phyloP scores from a whole-genome alignment of 139 green algal species.

The Spirogloea muscicola region DNA sequence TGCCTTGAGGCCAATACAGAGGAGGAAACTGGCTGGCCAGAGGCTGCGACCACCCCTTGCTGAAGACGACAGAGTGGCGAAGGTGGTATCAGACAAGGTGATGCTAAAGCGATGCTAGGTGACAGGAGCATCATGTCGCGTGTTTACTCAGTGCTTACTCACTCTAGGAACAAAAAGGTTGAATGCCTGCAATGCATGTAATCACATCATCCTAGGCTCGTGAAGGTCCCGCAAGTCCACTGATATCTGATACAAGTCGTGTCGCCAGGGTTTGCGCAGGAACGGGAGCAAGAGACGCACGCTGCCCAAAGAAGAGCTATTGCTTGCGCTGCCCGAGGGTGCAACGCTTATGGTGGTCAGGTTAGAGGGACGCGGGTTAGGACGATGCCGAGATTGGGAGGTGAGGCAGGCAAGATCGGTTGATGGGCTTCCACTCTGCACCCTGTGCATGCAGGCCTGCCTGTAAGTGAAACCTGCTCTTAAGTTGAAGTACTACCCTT shows the following conservation, averaged over 20 bases:
- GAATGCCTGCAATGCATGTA: background rate
- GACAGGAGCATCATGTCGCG: background rate
- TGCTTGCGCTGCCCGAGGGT: background rate
- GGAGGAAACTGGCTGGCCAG: slow-evolving; percentile 19
- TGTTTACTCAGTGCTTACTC: slow-evolving; percentile 7
- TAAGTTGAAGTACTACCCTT: no score
- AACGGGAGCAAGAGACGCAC: background rate
- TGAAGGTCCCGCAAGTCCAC: background rate
- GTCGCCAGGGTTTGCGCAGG: background rate
- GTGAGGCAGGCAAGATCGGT: background rate
- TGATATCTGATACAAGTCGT: background rate
- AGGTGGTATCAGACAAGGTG: background rate
- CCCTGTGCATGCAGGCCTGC: slow-evolving; percentile 10
- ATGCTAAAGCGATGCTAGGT: background rate
- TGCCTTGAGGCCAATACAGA: slow-evolving; percentile 3
- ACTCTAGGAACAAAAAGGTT: background rate
- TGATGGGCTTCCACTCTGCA: slow-evolving; percentile 9
- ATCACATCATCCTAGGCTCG: background rate
- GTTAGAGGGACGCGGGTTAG: background rate
- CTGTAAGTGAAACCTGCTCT: no score
- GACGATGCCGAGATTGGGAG: background rate
- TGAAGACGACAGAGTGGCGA: background rate
- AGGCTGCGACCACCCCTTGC: slow-evolving; percentile 1
- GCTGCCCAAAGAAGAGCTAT: background rate
- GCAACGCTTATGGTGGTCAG: background rate